phyloP scores from a whole-genome alignment of 768 basidiomycete genomes.

The Amanita inopinata region DNA sequence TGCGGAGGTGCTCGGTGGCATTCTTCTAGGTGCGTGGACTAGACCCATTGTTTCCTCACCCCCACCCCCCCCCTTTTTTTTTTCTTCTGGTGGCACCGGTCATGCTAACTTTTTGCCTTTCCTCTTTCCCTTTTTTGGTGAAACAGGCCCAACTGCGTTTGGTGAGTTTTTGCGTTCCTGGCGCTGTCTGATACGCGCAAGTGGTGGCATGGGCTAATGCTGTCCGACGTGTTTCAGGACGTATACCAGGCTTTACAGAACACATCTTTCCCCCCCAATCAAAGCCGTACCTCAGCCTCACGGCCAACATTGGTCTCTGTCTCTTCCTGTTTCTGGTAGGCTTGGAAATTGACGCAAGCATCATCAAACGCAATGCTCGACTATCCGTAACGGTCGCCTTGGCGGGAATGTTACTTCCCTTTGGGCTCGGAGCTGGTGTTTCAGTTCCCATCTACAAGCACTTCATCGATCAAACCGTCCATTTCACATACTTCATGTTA shows the following conservation, averaged over 20 bases:
- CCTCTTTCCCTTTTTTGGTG: too few species aligned
- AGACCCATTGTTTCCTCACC: background rate
- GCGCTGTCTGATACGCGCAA: background rate
- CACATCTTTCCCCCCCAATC: conserved; percentile 75
- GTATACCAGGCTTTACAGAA: conserved; percentile 81
- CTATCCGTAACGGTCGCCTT: conserved; percentile 61
- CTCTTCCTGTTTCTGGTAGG: conserved; percentile 92
- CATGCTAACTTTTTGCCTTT: background rate
- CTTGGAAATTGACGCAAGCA: conserved; percentile 72
- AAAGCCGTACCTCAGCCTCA: conserved; percentile 69
- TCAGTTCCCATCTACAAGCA: conserved; percentile 57
- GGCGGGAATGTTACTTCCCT: conserved; percentile 82
- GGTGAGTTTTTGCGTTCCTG: conserved; percentile 17
- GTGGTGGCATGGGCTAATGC: background rate
- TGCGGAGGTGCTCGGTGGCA: conserved; percentile 79
- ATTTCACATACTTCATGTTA: conserved; percentile 88
- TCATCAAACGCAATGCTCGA: conserved; percentile 72
- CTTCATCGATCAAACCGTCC: conserved; percentile 58
- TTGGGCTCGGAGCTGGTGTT: conserved; percentile 69
- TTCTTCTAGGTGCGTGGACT: conserved; percentile 68
- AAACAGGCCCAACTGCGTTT: conserved; percentile 41
- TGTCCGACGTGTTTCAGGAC: conserved; percentile 32
- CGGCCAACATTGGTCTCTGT: conserved; percentile 82
- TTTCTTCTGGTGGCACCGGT: too few species aligned
- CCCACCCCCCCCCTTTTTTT: too few species aligned